Percentiles rank a stretch among this genome's conserved stretches.
These are phyloP conservation scores for Coemansia interrupta DNA, from an alignment of 192 early-diverging fungal species.

Conservation along the genomic window DNA sequence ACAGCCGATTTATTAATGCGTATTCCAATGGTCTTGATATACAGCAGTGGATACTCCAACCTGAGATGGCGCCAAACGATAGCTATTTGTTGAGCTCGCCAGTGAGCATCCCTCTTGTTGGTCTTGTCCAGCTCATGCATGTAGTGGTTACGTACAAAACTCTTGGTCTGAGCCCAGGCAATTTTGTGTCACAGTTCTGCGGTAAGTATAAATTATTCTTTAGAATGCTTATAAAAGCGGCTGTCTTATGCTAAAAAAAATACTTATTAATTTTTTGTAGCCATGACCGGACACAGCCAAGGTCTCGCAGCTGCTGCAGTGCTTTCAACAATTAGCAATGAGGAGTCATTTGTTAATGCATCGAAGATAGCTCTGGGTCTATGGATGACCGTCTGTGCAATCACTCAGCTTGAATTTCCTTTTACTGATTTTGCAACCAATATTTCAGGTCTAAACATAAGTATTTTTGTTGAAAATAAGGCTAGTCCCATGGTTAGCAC, in stretches of 20 bases:
- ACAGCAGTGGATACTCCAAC: slow-evolving; percentile 70
- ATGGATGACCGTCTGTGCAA: slow-evolving; percentile 77
- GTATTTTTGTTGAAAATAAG: too few relatives aligned
- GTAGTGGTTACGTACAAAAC: slow-evolving; percentile 67
- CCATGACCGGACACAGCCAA: slow-evolving; percentile 80
- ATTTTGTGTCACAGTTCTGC: slow-evolving; percentile 23
- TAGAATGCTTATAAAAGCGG: background rate
- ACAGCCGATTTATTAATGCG: slow-evolving; percentile 51
- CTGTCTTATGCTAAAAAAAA: background rate
- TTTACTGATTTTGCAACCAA: background rate
- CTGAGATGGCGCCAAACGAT: slow-evolving; percentile 65
- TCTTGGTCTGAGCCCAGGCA: slow-evolving; percentile 55
- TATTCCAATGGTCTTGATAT: slow-evolving; percentile 72
- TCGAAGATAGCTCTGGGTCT: slow-evolving; percentile 77
- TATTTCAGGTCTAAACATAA: too few relatives aligned
- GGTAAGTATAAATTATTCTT: slow-evolving; percentile 16
- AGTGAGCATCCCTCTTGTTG: slow-evolving; percentile 77
- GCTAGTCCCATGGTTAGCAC: slow-evolving; percentile 29
- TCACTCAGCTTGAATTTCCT: slow-evolving; percentile 63
- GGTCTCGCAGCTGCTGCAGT: slow-evolving; percentile 83
- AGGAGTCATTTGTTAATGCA: slow-evolving; percentile 72
- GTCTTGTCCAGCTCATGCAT: slow-evolving; percentile 83
- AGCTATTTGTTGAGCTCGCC: slow-evolving; percentile 68
- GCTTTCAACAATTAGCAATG: slow-evolving; percentile 72
- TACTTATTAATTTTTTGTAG: slow-evolving; percentile 15